Base-by-base conservation (phyloP, 352 stramenopile species). In the Globisporangium parvum region DNA sequence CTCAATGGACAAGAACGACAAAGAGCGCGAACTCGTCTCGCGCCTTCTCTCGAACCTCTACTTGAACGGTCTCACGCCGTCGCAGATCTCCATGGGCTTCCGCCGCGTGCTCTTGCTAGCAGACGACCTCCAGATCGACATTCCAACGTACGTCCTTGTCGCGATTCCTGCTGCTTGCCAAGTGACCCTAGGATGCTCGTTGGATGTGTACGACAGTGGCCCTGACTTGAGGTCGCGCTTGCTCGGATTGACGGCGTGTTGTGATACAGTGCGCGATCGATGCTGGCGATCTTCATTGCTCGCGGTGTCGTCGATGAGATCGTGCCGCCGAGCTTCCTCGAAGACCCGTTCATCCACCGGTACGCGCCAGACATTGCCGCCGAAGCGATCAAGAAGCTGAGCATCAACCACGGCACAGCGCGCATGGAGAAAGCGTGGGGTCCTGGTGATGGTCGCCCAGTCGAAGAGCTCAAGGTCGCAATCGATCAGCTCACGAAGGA, bases 291-390 rank as follows among this genome's bases (percentile, higher is more conserved):
- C 62, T 99, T 99, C 77, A 76, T 98, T 31, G 97, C 97, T 5
- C 89, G 97, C 23, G 96, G 96, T 6, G 95, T 99, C 11, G 96
- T 98, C 39, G 97, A 99, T 65, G 97, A 99, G 67, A 97, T 99
- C 35, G 65, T 99, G 14, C 94, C 97, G 37, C 97, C 97, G 20
- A 97, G 93, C 41, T 99, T 99, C 64, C 68, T 99, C 14, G 95
- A 96, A 53, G 95, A 99, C 60, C 88, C 93, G 35, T 96, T 98
- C 67, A 96, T 98, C 61, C 70, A 87, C 55, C 80, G 84, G 39
- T 96, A 98, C 55, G 93, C 93, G 17, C 92, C 96, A 39, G 77
- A 91, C 47, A 96, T 99, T n/a, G 91, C 98, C 12, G 89, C 94
- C 14, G 95, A 98, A 57, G 95, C 96, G 8, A 96, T 98, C 60